These are phyloP conservation scores for Avena eriantha DNA, from an alignment of 176 grass and related monocot species.

Conservation along the genomic window DNA sequence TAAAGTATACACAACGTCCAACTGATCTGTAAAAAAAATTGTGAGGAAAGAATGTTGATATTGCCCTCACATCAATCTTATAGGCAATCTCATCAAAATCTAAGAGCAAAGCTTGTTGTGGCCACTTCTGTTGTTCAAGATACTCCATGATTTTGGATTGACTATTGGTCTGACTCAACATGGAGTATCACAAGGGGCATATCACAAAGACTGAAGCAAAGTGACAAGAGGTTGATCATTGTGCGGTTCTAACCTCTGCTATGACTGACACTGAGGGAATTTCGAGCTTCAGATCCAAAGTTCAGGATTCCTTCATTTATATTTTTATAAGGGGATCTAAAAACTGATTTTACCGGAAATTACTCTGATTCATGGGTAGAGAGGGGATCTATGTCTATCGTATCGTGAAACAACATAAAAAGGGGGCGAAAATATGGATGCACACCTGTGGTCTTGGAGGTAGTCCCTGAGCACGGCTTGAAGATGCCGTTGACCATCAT, in stretches of 20 bases:
- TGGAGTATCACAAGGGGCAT: background rate
- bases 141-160: background rate
- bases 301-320: background rate
- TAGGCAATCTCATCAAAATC: background rate
- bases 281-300: background rate
- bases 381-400: background rate
- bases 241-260: background rate
- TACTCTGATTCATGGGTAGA: too few species aligned
- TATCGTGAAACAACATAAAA: background rate
- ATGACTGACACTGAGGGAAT: background rate
- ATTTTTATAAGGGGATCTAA: background rate
- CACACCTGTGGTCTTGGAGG: conserved; percentile 27
- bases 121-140: background rate
- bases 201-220: background rate
- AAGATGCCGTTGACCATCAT: background rate
- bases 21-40: too few species aligned
- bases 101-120: background rate
- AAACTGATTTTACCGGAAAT: too few species aligned
- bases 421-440: background rate
- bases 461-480: conserved; percentile 11
- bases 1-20: background rate
- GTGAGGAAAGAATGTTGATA: background rate
- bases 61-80: background rate
- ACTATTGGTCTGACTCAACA: background rate
- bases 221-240: background rate